Percentiles rank a stretch among this genome's conserved stretches.
phyloP scores from a whole-genome alignment of 106 monocot genomes.

The Dioscorea alata region DNA sequence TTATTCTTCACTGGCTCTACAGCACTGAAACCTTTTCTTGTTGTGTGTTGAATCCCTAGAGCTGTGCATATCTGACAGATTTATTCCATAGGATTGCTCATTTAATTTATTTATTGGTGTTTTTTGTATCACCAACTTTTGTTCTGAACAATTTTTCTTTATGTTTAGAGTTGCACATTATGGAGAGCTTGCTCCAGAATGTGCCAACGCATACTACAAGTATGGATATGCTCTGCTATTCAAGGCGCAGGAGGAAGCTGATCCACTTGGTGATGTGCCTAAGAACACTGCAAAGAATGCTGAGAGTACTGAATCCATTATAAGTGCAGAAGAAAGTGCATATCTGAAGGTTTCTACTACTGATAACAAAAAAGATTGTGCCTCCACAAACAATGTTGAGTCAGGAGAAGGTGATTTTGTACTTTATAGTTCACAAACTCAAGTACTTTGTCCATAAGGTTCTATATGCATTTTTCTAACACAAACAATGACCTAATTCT shows the following conservation, averaged over 20 bases:
- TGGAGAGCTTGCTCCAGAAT: slow-evolving; percentile 89
- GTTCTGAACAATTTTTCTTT: not conserved
- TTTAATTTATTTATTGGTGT: no score
- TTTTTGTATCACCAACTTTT: no score
- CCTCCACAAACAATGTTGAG: slow-evolving; percentile 13
- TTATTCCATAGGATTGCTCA: no score
- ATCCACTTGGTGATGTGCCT: slow-evolving; percentile 68
- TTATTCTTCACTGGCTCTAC: no score
- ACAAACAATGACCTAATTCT: no score
- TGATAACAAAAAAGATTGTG: slow-evolving; percentile 12
- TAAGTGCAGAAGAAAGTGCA: slow-evolving; percentile 14
- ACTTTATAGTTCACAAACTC: no score
- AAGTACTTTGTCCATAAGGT: no score
- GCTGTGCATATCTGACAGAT: no score
- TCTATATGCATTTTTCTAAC: no score
- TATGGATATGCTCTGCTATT: slow-evolving; percentile 83
- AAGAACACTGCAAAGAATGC: slow-evolving; percentile 23
- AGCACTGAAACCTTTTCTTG: no score
- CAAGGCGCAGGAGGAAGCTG: slow-evolving; percentile 91
- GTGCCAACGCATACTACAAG: slow-evolving; percentile 77
- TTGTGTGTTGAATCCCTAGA: no score
- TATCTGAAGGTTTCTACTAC: slow-evolving; percentile 27
- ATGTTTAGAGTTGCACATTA: slow-evolving; percentile 49
- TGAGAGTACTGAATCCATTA: slow-evolving; percentile 17
- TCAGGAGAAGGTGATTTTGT: slow-evolving; percentile 28